Conservation (phyloP, 108 stramenopile species). For the Mediolabrus comicus region DNA sequence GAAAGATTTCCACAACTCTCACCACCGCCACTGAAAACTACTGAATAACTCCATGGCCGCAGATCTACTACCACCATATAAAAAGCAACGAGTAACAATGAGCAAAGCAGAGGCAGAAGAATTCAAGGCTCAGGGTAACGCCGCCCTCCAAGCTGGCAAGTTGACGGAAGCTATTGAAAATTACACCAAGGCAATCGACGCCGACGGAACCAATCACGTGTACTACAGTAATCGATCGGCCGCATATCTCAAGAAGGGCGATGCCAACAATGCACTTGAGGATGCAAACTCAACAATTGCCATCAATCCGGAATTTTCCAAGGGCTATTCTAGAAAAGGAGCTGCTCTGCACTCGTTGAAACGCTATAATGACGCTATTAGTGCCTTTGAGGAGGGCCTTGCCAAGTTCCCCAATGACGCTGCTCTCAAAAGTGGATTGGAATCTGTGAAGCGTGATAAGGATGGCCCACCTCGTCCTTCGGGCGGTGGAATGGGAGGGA, state of each 20-base stretch:
- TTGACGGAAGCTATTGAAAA: conserved; percentile 90
- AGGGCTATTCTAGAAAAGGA: conserved; percentile 93
- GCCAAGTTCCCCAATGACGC: conserved; percentile 86
- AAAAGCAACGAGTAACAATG: conserved; percentile 14
- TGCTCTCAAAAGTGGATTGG: conserved; percentile 87
- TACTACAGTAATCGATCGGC: conserved; percentile 97
- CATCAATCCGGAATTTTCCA: conserved; percentile 84
- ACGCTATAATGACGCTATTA: conserved; percentile 94
- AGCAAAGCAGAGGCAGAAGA: conserved; percentile 41
- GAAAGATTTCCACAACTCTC: not conserved
- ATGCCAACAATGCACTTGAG: conserved; percentile 92
- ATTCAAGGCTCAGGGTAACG: conserved; percentile 43
- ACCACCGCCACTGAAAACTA: not conserved
- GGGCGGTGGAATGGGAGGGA: conserved; percentile 21
- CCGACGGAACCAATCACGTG: conserved; percentile 93
- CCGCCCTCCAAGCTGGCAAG: conserved; percentile 88
- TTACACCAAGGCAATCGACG: conserved; percentile 95
- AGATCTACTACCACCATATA: not conserved
- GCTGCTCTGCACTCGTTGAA: conserved; percentile 94
- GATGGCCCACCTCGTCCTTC: conserved; percentile 53
- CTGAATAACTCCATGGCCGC: too few species aligned
- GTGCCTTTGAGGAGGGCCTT: conserved; percentile 92
- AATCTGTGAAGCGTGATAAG: conserved; percentile 39
- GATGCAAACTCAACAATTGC: conserved; percentile 95
- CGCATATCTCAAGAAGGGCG: conserved; percentile 90